Base-by-base conservation (phyloP, 192 early-diverging fungal genomes). In the Physocladia obscura region DNA sequence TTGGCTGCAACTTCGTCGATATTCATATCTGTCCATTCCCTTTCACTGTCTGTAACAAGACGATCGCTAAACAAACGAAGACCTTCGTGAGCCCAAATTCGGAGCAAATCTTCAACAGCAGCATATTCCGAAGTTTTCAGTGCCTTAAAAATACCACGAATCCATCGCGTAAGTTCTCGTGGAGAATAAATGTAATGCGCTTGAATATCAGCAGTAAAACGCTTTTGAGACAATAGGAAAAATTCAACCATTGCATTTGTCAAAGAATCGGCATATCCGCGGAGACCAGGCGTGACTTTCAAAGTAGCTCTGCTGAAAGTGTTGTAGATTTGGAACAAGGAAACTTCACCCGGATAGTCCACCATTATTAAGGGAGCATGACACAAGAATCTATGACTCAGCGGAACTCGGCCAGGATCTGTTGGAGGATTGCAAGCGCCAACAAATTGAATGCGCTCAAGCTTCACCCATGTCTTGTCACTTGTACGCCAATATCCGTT, bases 401-500 rank as follows among this genome's bases (percentile, higher is more conserved):
- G 78, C 19, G 92, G 92, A 11, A 99, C 94, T 73, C 98, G 94
- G 36, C 98, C 98, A 31, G 97, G 94, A 77, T 99, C 98, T 0
- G 97, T 99, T 0, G 98, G 98, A 67, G 98, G 98, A 71, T 99
- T 99, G 82, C 98, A 99, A 13, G 98, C 98, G 57, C 98, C 98
- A 5, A 99, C 96, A 82, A 99, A 97, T 79, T 99, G 98, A 67
- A 99, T 93, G 34, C 94, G 88, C 83, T 97, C 95, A 38, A 99
- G 78, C 21, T 82, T 79, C n/a, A 99, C 94, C 95, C 94, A 99
- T 30, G 88, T 77, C 63, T 94, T 90, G 75, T 96, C 94, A 2
- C 89, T 77, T 1, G 89, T 89, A 61, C 96, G 86, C 96, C 96
- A 99, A 84, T 91, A 99, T 31, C 98, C 98, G 58, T 92, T 91